Evolutionary conservation across 176 grass and related monocot genomes (phyloP).

Genomic region (Dendrocalamus sinicus): DNA sequence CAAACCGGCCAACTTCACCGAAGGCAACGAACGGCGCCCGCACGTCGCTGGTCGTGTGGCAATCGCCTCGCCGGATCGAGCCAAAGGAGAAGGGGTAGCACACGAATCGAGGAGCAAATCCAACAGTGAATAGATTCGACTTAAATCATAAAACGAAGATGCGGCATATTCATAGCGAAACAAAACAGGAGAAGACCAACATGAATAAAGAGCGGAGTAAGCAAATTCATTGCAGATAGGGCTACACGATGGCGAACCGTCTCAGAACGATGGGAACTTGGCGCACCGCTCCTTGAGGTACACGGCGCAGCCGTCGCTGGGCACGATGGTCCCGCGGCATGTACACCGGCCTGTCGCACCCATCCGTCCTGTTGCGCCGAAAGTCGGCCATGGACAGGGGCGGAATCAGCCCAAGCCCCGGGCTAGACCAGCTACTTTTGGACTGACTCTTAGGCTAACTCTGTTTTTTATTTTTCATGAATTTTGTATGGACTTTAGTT

Average conservation of each 20-base stretch:
- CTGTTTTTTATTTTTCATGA: no score
- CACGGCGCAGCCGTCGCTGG: constrained; percentile 68
- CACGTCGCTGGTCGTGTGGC: no score
- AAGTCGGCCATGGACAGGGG: constrained; percentile 58
- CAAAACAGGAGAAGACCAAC: not conserved
- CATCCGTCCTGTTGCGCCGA: constrained; percentile 49
- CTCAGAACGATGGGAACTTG: constrained; percentile 49
- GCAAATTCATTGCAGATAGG: not conserved
- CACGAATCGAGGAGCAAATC: not conserved
- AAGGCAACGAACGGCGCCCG: no score
- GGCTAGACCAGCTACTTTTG: no score
- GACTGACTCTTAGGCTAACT: no score
- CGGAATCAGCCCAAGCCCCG: no score
- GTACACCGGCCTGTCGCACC: constrained; percentile 67
- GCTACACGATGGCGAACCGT: not conserved
- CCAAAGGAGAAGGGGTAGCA: no score
- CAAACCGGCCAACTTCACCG: no score
- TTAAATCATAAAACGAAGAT: no score
- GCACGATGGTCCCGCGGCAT: constrained; percentile 73
- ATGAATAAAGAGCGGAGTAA: no score
- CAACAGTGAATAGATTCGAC: not conserved
- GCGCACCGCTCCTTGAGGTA: constrained; percentile 48
- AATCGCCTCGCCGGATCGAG: no score
- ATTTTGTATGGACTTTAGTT: no score
- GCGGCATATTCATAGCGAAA: not conserved